Evolutionary conservation across 345 rosid genomes (phyloP).

Genomic region (Populus euphratica): DNA sequence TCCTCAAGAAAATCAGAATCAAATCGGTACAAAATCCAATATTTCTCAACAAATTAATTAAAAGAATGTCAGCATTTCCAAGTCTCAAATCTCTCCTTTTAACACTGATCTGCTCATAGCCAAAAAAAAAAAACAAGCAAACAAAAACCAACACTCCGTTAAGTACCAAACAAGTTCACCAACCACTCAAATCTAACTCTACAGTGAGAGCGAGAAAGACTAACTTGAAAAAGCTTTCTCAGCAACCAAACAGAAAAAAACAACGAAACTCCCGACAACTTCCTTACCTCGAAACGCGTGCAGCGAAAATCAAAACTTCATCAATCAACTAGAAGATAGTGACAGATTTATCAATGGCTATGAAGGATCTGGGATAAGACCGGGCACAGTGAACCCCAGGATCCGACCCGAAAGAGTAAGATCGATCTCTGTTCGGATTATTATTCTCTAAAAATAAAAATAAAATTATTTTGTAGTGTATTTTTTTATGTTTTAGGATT

Average conservation of each 20-base stretch:
- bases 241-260: constrained; percentile 31
- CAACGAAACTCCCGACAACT: not conserved
- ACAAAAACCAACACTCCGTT: not conserved
- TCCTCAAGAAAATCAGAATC: constrained; percentile 1
- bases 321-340: not conserved
- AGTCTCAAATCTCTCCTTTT: constrained; percentile 6
- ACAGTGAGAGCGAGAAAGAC: not conserved
- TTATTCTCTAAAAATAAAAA: not conserved
- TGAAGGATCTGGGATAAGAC: constrained; percentile 30
- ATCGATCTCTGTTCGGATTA: constrained; percentile 12
- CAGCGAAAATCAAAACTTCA: constrained; percentile 42
- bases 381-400: constrained; percentile 20
- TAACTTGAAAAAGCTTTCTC: not conserved
- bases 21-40: constrained; percentile 7
- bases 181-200: not conserved
- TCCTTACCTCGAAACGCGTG: constrained; percentile 34
- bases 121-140: constrained; percentile 18
- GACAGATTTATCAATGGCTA: not conserved
- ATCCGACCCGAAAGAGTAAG: constrained; percentile 28
- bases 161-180: not conserved
- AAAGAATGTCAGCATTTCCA: not conserved
- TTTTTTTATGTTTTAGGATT: not conserved
- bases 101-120: constrained; percentile 37
- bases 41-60: not conserved
- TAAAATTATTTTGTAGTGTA: not conserved